Evolutionary conservation across 148 eudicot genomes (phyloP).

Genomic region (Vaccinium macrocarpon): DNA sequence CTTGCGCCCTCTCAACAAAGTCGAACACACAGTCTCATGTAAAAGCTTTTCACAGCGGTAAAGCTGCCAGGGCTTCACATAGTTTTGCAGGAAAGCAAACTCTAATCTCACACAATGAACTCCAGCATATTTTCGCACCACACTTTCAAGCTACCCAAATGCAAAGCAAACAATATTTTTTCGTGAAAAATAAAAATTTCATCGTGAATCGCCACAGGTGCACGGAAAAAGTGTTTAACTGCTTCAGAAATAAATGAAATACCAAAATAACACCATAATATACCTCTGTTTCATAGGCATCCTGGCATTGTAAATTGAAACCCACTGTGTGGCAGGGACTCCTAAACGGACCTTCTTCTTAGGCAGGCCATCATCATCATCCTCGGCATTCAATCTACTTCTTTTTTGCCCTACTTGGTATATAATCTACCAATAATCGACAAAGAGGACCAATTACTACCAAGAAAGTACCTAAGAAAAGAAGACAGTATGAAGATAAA

Average conservation of each 20-base stretch:
- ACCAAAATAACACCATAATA: not conserved
- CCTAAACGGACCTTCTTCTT: slow-evolving; percentile 80
- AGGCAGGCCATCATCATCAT: slow-evolving; percentile 72
- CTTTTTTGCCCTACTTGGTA: slow-evolving; percentile 90
- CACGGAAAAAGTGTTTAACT: not conserved
- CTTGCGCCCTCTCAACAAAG: not conserved
- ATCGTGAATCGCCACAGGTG: not conserved
- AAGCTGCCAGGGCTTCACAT: not conserved
- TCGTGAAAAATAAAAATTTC: not conserved
- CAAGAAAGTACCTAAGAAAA: slow-evolving; percentile 3
- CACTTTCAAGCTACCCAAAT: not conserved
- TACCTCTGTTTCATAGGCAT: slow-evolving; percentile 92
- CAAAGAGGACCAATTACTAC: slow-evolving; percentile 4
- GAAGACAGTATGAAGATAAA: not conserved
- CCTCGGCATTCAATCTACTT: slow-evolving; percentile 60
- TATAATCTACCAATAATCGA: slow-evolving; percentile 35
- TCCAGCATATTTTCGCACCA: not conserved
- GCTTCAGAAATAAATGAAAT: not conserved
- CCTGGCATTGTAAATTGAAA: slow-evolving; percentile 83
- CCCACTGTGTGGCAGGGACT: slow-evolving; percentile 87
- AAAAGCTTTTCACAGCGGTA: not conserved
- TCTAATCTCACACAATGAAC: not conserved
- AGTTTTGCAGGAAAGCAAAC: not conserved
- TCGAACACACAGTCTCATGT: not conserved
- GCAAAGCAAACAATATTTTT: not conserved